Percentiles rank a stretch among this genome's conserved stretches.
Evolutionary conservation across 2,329 filamentous ascomycete species (phyloP).

Genomic region (Ceratocystis colombiana): DNA sequence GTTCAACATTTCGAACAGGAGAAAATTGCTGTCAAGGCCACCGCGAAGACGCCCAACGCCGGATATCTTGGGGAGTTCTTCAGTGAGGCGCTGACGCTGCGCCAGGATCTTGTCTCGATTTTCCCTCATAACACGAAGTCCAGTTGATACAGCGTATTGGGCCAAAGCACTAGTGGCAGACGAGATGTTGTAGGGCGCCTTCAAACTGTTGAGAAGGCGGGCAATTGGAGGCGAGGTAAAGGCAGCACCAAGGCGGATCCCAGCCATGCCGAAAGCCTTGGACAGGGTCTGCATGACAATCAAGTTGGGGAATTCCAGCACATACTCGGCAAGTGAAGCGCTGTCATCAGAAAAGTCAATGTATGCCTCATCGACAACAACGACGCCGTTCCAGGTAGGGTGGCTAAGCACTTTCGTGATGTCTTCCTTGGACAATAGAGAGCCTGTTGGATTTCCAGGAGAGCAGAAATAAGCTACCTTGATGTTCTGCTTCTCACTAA

Average conservation of each 20-base stretch:
- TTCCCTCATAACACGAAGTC: conserved; percentile 60
- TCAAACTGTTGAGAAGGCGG: conserved; percentile 74
- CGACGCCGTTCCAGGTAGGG: conserved; percentile 87
- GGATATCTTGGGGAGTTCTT: conserved; percentile 60
- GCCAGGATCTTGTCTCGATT: conserved; percentile 60
- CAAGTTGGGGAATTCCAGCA: conserved; percentile 83
- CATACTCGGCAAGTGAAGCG: conserved; percentile 81
- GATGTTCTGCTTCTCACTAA: conserved; percentile 53
- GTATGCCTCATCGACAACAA: conserved; percentile 92
- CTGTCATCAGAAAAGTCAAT: conserved; percentile 75
- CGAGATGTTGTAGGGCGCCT: conserved; percentile 92
- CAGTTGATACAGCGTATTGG: conserved; percentile 57
- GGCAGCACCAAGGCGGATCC: conserved; percentile 78
- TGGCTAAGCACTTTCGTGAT: conserved; percentile 66
- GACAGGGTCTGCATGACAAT: conserved; percentile 98
- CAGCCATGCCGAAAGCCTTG: conserved; percentile 92
- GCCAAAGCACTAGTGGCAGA: conserved; percentile 79
- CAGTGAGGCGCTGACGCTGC: conserved; percentile 67
- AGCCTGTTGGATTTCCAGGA: conserved; percentile 86
- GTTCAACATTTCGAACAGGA: conserved; percentile 81
- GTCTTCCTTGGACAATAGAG: conserved; percentile 64
- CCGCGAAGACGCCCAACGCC: conserved; percentile 76
- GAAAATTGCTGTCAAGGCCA: conserved; percentile 73
- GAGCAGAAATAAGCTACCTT: conserved; percentile 91
- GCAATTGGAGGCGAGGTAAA: conserved; percentile 71